Evolutionary conservation across 345 rosid species (phyloP), one percentile per base, ranked within the genome.

Genomic region (Clarkia xantiana): DNA sequence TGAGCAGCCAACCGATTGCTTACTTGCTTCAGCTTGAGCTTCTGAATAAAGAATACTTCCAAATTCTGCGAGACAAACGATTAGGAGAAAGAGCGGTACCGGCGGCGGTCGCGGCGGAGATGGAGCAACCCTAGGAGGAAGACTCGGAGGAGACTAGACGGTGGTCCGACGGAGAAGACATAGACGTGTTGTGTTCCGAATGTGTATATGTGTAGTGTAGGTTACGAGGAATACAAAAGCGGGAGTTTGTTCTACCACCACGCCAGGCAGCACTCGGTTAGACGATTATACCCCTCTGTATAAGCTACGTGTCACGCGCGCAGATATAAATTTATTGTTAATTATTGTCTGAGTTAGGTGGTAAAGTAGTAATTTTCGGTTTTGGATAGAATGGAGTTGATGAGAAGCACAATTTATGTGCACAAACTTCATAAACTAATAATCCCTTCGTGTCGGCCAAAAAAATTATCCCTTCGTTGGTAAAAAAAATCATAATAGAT

Each of bases 221-320:
- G 52, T 22, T 16, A 16, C 34, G 16, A n/a, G 16, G 20, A 19
- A 53, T 11, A 52, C 13, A 38, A 41, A 42, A 42, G 14, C 36
- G 23, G 18, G 56, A 45, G 10, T 42, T 53, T 41, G 46, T 42
- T 53, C 57, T 22, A 14, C 48, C 48, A 11, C 14, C 36, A 22
- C 20, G 11, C 41, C 46, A 44, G 40, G 49, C 46, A 44, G 40
- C 20, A 13, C 16, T 2, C 14, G 41, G 14, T 5, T 34, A 6
- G 53, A 49, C 53, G 6, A 29, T 34, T 34, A n/a, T 49, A 40
- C 41, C 53, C 53, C 10, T 29, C 29, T 29, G 9, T 10, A 29
- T 3, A 29, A 29, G 6, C 3, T 29, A 29, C 36, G 36, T 29
- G 36, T 29, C 36, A 29, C 9, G 8, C 36, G 36, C 36, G 4